Percentiles rank a stretch among this genome's conserved stretches.
These are phyloP conservation scores for Syncephalastrum contaminatum DNA, from an alignment of 371 early-diverging fungal species.

Conservation along the genomic window DNA sequence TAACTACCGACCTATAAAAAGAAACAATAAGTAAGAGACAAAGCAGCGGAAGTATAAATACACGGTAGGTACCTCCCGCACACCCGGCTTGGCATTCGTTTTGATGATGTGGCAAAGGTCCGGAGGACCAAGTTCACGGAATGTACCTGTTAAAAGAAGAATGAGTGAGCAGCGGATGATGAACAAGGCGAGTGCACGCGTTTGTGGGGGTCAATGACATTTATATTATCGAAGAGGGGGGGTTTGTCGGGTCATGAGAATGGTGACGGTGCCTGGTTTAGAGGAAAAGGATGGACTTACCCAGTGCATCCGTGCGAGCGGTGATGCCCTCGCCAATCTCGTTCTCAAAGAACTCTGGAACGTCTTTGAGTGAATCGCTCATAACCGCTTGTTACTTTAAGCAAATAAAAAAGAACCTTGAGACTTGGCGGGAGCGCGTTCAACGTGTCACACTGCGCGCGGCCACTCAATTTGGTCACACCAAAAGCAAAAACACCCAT, in stretches of 20 bases:
- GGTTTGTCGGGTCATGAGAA: background rate
- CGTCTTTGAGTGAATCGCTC: slow-evolving; percentile 67
- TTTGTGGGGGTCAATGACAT: too few relatives aligned
- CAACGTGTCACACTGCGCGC: too few relatives aligned
- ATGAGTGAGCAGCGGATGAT: background rate
- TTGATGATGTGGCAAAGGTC: slow-evolving; percentile 95
- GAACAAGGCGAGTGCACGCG: background rate
- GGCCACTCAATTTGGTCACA: too few relatives aligned
- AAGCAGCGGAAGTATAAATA: background rate
- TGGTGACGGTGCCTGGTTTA: too few relatives aligned
- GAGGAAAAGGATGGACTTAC: slow-evolving; percentile 45
- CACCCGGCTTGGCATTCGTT: slow-evolving; percentile 74
- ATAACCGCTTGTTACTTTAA: slow-evolving; percentile 12
- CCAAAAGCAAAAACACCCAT: too few relatives aligned
- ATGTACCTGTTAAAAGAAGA: slow-evolving; percentile 57
- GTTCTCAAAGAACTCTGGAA: slow-evolving; percentile 93
- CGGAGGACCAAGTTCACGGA: slow-evolving; percentile 95
- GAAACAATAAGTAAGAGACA: background rate
- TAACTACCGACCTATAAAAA: slow-evolving; percentile 56
- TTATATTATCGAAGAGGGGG: background rate
- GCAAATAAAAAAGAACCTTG: too few relatives aligned
- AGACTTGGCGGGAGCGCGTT: too few relatives aligned
- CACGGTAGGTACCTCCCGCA: slow-evolving; percentile 67
- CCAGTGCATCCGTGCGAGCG: slow-evolving; percentile 87
- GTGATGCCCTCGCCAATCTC: slow-evolving; percentile 84